phyloP scores from a whole-genome alignment of 768 basidiomycete species.

The Kondoa subrosea region DNA sequence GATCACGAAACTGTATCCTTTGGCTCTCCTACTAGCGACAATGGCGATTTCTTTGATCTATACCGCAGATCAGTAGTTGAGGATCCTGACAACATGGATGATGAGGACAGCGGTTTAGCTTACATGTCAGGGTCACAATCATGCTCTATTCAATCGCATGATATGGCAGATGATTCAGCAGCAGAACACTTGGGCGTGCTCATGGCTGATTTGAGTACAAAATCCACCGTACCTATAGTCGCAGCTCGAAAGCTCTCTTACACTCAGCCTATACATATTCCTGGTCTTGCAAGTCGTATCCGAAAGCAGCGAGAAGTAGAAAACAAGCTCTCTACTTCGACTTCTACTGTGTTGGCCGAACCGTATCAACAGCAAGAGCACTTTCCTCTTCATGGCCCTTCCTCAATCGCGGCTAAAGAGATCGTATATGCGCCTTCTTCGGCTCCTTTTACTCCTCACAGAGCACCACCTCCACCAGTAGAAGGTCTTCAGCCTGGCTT shows the following conservation, averaged over 20 bases:
- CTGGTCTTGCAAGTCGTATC: not conserved
- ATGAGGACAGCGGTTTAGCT: not conserved
- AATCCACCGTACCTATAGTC: not conserved
- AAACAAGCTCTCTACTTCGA: not conserved
- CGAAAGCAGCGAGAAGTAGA: not conserved
- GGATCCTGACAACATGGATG: not conserved
- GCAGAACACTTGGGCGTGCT: not conserved
- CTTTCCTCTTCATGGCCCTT: not conserved
- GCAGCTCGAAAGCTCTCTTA: not conserved
- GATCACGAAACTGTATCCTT: not conserved
- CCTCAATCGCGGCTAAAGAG: not conserved
- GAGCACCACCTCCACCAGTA: not conserved
- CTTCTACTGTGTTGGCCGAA: not conserved
- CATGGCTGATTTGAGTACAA: not conserved
- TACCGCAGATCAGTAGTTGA: not conserved
- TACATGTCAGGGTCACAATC: not conserved
- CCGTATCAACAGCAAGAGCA: not conserved
- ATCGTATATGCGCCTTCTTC: not conserved
- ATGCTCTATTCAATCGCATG: no score
- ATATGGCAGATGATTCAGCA: not conserved
- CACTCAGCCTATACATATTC: not conserved
- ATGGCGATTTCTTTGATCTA: not conserved
- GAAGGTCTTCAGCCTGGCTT: not conserved
- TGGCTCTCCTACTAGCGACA: not conserved
- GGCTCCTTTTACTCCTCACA: no score